Percentiles rank a stretch among this genome's conserved stretches.
Evolutionary conservation across 495 filamentous ascomycete genomes (phyloP).

Genomic region (Paragyromitra xinjiangensis): DNA sequence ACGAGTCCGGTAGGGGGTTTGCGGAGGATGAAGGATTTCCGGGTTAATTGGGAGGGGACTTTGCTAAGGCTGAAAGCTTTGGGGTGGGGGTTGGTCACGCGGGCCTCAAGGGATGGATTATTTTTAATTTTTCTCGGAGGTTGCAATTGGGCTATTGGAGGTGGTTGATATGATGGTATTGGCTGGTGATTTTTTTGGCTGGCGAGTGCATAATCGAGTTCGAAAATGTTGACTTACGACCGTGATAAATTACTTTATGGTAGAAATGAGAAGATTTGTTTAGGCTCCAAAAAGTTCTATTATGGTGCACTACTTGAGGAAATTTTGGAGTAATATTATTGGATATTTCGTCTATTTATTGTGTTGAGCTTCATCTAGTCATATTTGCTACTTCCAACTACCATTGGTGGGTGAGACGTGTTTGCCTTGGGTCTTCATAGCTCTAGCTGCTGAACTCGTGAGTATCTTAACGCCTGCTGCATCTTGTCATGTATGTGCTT

Average conservation of each 20-base stretch:
- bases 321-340: no score
- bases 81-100: not conserved
- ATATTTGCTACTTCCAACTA: no score
- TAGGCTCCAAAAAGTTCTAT: no score
- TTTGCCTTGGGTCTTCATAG: not conserved
- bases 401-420: not conserved
- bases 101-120: not conserved
- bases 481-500: not conserved
- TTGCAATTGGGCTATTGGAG: not conserved
- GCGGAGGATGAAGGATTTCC: not conserved
- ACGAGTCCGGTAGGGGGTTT: not conserved
- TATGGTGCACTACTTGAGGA: no score
- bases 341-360: no score
- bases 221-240: no score
- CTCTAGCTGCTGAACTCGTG: not conserved
- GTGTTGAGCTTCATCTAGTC: no score
- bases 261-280: no score
- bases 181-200: not conserved
- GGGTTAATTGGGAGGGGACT: not conserved
- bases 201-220: no score
- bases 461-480: no score
- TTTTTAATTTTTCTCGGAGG: not conserved
- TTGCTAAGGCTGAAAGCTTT: not conserved
- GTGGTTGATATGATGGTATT: not conserved
- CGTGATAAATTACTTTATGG: no score